These are phyloP conservation scores for Trichoderma polysporum DNA, from an alignment of 2,329 filamentous ascomycete genomes.

Conservation along the genomic window DNA sequence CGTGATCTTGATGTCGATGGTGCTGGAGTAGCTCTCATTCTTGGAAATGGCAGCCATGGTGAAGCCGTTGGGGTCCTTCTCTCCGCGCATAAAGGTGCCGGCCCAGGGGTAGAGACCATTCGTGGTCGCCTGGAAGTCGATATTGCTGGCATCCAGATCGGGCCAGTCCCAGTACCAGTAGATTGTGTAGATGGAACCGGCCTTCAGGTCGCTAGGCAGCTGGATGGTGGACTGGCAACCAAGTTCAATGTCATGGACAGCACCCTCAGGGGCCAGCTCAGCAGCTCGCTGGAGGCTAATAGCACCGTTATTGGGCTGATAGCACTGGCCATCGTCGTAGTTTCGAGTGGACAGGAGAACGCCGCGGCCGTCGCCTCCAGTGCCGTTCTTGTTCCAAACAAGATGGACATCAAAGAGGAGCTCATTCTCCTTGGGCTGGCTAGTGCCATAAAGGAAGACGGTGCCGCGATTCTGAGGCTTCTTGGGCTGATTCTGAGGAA, in stretches of 20 bases:
- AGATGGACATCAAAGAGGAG: constrained; percentile 65
- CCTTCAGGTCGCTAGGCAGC: constrained; percentile 65
- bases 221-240: constrained; percentile 81
- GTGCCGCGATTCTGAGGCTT: constrained; percentile 68
- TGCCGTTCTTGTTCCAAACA: constrained; percentile 76
- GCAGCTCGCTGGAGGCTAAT: constrained; percentile 61
- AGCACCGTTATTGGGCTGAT: constrained; percentile 65
- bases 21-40: constrained; percentile 45
- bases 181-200: constrained; percentile 69
- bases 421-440: constrained; percentile 52
- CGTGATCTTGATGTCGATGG: constrained; percentile 42
- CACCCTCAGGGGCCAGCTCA: constrained; percentile 53
- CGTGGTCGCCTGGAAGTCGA: constrained; percentile 41
- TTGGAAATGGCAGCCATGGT: constrained; percentile 34
- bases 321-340: constrained; percentile 90
- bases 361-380: constrained; percentile 76
- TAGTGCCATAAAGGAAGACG: constrained; percentile 74
- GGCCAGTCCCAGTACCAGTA: constrained; percentile 99
- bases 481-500: constrained; percentile 53
- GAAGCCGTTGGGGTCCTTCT: constrained; percentile 39
- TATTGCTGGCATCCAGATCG: constrained; percentile 49
- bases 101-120: constrained; percentile 45
- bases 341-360: constrained; percentile 72
- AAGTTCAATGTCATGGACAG: constrained; percentile 57
- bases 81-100: constrained; percentile 41